Evolutionary conservation across 1,139 yeast genomes (phyloP).

Genomic region (Torulaspora pretoriensis): DNA sequence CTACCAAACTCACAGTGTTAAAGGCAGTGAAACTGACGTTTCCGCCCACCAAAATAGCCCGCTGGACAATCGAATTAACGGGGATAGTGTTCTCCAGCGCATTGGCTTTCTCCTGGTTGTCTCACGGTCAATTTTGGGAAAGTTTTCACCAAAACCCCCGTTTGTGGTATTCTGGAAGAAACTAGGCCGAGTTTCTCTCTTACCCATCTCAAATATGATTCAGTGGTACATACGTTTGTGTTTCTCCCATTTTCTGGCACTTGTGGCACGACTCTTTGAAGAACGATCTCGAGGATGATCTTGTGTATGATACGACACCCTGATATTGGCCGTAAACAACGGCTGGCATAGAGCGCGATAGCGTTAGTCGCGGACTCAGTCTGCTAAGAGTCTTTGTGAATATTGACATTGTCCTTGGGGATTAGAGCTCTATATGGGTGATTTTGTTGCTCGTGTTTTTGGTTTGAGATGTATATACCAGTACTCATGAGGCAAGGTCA

Average conservation of each 20-base stretch:
- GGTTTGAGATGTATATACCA: neutral
- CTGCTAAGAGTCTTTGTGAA: slow-evolving; percentile 2
- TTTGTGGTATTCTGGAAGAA: neutral
- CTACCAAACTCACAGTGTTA: neutral
- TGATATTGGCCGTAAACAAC: neutral
- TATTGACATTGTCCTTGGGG: neutral
- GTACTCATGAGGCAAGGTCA: neutral
- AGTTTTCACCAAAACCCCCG: neutral
- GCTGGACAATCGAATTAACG: neutral
- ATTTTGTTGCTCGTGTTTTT: neutral
- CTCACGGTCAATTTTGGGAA: neutral
- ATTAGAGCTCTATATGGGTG: neutral
- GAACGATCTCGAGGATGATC: slow-evolving; percentile 5
- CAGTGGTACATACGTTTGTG: slow-evolving; percentile 12
- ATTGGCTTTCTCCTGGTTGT: neutral
- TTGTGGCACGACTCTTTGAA: slow-evolving; percentile 17
- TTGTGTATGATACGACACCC: neutral
- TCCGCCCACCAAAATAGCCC: neutral
- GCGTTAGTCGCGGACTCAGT: neutral
- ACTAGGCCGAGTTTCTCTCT: neutral
- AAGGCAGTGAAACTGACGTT: neutral
- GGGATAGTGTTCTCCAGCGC: neutral
- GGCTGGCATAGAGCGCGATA: neutral
- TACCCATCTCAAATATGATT: neutral
- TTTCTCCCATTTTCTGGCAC: slow-evolving; percentile 14